Evolutionary conservation across 2,329 filamentous ascomycete genomes (phyloP), one percentile per base, ranked within the genome.

Genomic region (Periconia digitata): DNA sequence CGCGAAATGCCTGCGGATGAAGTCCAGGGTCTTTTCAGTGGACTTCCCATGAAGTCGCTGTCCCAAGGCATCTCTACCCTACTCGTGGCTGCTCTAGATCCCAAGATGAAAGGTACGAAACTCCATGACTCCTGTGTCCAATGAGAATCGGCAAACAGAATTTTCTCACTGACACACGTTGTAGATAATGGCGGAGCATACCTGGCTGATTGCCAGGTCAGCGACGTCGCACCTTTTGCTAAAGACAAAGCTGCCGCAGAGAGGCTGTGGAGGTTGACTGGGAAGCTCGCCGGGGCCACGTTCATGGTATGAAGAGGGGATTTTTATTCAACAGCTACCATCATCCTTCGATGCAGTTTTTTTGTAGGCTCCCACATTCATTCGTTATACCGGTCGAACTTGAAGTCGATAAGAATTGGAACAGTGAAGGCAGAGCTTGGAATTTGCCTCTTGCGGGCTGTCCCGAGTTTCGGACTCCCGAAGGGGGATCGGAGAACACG

Each of bases 31-130:
- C 21, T 40, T 20, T 10, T 40, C 17, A n/a, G 21, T n/a, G 8
- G 24, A 3, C 27, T 17, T 1, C 41, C 41, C 10, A 1, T 23
- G 34, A 46, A 46, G 21, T 40, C 16, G 10, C 5, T n/a, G 3
- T 10, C 22, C 15, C 44, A 46, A 20, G 36, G 44, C 3, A 29
- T 29, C 12, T 16, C 36, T 21, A 46, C 44, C 8, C 10, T 35
- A 16, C 29, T 46, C 16, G 36, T 46, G 6, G 44, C 44, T n/a
- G 44, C 36, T 5, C 44, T 46, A 12, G 44, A 46, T 15, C 36
- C 44, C 6, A 40, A 40, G 36, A 18, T 44, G 6, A 35, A 35
- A 38, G 43, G 43, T 37, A 44, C 15, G 20, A 27, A 32, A 10
- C 5, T 10, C 27, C 10, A 3, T 13, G 27, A 10, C 27, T 32